A percentile compares a stretch with the other conserved stretches of the same genome.
Conservation (phyloP, 257 asterid genomes). For the Echium plantagineum region DNA sequence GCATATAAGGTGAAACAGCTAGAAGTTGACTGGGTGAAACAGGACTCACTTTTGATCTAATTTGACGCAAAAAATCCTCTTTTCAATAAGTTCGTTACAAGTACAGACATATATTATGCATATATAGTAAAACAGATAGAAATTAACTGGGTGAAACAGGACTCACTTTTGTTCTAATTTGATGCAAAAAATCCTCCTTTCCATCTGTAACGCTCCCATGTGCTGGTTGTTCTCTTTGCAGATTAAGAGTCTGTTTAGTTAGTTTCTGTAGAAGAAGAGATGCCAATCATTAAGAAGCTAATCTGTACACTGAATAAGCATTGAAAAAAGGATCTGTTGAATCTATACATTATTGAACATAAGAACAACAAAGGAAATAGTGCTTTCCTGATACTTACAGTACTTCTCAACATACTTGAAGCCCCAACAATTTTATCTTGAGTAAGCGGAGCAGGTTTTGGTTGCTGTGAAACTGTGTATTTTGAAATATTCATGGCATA, state of each 20-base stretch:
- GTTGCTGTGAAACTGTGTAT: slow-evolving; percentile 49
- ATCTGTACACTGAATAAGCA: not conserved
- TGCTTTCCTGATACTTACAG: slow-evolving; percentile 27
- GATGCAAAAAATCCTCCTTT: slow-evolving; percentile 79
- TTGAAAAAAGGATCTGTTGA: slow-evolving; percentile 1
- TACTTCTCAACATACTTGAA: slow-evolving; percentile 31
- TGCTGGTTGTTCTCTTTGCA: slow-evolving; percentile 22
- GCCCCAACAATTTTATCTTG: slow-evolving; percentile 35
- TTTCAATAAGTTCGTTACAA: slow-evolving; percentile 21
- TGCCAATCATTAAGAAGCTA: slow-evolving; percentile 1
- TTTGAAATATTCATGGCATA: slow-evolving; percentile 30
- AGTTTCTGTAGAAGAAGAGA: slow-evolving; percentile 9
- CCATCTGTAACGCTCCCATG: slow-evolving; percentile 32
- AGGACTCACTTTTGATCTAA: slow-evolving; percentile 69
- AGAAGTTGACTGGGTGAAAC: slow-evolving; percentile 5
- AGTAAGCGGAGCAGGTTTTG: slow-evolving; percentile 58
- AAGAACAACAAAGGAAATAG: not conserved
- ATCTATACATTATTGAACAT: not conserved
- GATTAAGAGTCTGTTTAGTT: not conserved
- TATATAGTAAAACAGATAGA: not conserved
- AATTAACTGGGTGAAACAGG: slow-evolving; percentile 6
- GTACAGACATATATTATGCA: not conserved
- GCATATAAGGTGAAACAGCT: not conserved
- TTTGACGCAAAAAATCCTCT: slow-evolving; percentile 84
- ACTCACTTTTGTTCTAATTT: slow-evolving; percentile 85